A percentile compares a stretch with the other conserved stretches of the same genome.
phyloP scores from a whole-genome alignment of 306 rosid genomes.

The barrel medic (Medicago truncatula) region DNA sequence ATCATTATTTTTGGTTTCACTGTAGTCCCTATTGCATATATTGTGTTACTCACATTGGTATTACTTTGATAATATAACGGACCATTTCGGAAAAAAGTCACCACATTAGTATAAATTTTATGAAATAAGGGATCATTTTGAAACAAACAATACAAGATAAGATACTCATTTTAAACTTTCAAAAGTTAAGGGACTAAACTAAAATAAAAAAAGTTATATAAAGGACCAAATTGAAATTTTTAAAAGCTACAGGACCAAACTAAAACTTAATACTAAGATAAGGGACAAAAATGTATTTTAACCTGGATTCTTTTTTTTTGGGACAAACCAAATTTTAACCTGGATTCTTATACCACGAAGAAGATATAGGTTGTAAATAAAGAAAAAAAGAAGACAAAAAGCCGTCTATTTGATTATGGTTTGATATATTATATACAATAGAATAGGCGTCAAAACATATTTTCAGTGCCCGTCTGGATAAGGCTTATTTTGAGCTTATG shows the following conservation, averaged over 20 bases:
- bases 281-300: neutral
- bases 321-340: too few relatives aligned
- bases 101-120: neutral
- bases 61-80: neutral
- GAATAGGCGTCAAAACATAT: too few relatives aligned
- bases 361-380: slow-evolving; percentile 1
- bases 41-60: neutral
- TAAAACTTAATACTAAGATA: neutral
- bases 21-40: neutral
- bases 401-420: too few relatives aligned
- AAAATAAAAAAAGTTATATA: neutral
- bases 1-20: neutral
- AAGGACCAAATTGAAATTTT: neutral
- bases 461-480: too few relatives aligned
- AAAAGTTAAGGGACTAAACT: neutral
- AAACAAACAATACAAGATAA: neutral
- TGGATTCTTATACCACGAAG: neutral
- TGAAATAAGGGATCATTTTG: neutral
- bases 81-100: neutral
- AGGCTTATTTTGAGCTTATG: too few relatives aligned
- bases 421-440: too few relatives aligned
- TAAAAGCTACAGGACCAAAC: neutral
- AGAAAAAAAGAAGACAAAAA: neutral
- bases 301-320: neutral
- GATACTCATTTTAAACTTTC: neutral